Evolutionary conservation across 495 filamentous ascomycete genomes (phyloP).

Genomic region (Podospora bellae-mahoneyi): DNA sequence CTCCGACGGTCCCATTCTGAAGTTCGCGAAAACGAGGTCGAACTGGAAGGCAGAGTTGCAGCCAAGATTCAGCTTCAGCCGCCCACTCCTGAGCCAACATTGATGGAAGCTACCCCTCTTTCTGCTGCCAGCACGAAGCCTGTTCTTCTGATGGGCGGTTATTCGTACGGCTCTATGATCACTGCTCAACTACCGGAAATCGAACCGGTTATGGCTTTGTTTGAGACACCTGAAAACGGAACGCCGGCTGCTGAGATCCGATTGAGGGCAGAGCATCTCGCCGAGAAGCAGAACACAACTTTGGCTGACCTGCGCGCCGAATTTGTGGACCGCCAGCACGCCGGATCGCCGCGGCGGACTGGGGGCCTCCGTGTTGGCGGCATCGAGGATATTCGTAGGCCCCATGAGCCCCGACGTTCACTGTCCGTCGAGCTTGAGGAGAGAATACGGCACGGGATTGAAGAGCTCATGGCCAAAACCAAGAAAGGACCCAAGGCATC

Average conservation of each 20-base stretch:
- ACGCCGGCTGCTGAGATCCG: slow-evolving; percentile 63
- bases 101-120: not conserved
- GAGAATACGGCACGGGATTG: slow-evolving; percentile 39
- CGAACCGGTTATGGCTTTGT: slow-evolving; percentile 54
- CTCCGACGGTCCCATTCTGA: not conserved
- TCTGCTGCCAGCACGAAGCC: slow-evolving; percentile 19
- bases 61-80: slow-evolving; percentile 12
- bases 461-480: slow-evolving; percentile 37
- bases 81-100: slow-evolving; percentile 11
- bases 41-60: not conserved
- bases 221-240: slow-evolving; percentile 49
- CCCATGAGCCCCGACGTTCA: slow-evolving; percentile 29
- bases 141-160: slow-evolving; percentile 67
- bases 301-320: slow-evolving; percentile 28
- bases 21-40: not conserved
- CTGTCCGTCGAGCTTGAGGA: slow-evolving; percentile 36
- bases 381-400: slow-evolving; percentile 35
- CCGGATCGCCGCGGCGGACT: slow-evolving; percentile 29
- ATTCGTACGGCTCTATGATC: slow-evolving; percentile 88
- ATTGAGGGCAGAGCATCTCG: slow-evolving; percentile 60
- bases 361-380: slow-evolving; percentile 41
- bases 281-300: slow-evolving; percentile 49
- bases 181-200: slow-evolving; percentile 66
- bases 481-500: slow-evolving; percentile 28
- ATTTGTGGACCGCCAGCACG: slow-evolving; percentile 21